Conservation (phyloP, 768 basidiomycete genomes). For the Calocybe cyanea region DNA sequence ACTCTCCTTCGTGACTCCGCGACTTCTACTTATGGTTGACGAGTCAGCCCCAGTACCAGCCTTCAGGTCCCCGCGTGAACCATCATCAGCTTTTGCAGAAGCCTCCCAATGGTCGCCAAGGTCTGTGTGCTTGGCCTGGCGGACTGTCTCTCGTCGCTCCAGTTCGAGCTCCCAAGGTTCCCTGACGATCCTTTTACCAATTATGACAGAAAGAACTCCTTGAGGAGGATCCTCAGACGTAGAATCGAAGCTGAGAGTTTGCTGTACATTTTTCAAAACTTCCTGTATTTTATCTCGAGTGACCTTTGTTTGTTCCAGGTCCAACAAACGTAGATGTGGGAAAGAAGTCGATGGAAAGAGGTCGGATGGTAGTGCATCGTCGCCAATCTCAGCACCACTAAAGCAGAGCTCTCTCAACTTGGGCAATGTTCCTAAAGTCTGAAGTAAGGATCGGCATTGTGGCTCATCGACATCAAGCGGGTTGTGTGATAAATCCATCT, state of each 20-base stretch:
- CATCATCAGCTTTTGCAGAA: slow-evolving; percentile 1
- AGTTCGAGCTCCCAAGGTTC: slow-evolving; percentile 81
- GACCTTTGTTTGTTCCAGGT: slow-evolving; percentile 64
- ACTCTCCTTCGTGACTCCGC: slow-evolving; percentile 53
- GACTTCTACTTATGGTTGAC: slow-evolving; percentile 4
- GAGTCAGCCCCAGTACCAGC: background rate
- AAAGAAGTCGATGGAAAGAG: slow-evolving; percentile 40
- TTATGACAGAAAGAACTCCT: slow-evolving; percentile 50
- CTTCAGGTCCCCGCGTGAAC: background rate
- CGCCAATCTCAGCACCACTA: slow-evolving; percentile 53
- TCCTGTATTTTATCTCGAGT: slow-evolving; percentile 40
- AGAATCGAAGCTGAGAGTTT: slow-evolving; percentile 51
- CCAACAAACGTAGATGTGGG: slow-evolving; percentile 50
- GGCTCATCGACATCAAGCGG: slow-evolving; percentile 45
- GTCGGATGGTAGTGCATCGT: slow-evolving; percentile 51
- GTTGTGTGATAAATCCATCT: slow-evolving; percentile 64
- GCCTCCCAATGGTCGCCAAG: slow-evolving; percentile 27
- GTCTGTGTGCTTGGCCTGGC: slow-evolving; percentile 29
- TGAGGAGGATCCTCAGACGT: slow-evolving; percentile 50
- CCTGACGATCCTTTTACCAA: slow-evolving; percentile 68
- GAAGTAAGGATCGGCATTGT: slow-evolving; percentile 37
- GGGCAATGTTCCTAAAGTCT: slow-evolving; percentile 40
- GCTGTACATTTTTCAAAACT: slow-evolving; percentile 44
- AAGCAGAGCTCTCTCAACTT: slow-evolving; percentile 57
- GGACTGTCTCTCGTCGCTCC: slow-evolving; percentile 49